phyloP scores from a whole-genome alignment of 805 yeast species.

The Candida michaelii region DNA sequence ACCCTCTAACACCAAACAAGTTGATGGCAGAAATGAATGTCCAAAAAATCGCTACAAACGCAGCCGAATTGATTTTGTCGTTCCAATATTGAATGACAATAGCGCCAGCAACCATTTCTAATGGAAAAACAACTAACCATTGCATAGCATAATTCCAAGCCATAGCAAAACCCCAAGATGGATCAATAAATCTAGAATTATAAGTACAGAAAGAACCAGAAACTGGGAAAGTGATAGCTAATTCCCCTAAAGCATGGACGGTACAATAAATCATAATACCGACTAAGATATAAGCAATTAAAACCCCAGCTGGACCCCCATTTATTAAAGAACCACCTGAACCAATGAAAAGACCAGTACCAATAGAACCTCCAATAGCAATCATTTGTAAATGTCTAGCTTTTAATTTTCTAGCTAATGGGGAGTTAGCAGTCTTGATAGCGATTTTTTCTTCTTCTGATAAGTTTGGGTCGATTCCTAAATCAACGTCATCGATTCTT shows the following conservation, averaged over 20 bases:
- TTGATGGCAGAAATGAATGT: conserved; percentile 44
- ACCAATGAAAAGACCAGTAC: conserved; percentile 84
- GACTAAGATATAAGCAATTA: conserved; percentile 56
- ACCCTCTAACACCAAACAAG: conserved; percentile 55
- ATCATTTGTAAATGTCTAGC: conserved; percentile 70
- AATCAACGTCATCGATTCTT: conserved; percentile 31
- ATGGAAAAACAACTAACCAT: conserved; percentile 57
- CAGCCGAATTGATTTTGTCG: conserved; percentile 51
- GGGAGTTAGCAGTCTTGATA: conserved; percentile 47
- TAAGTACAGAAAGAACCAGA: conserved; percentile 68
- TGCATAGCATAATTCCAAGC: conserved; percentile 55
- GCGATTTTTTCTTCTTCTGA: conserved; percentile 32
- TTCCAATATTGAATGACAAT: conserved; percentile 60
- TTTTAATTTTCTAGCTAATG: conserved; percentile 52
- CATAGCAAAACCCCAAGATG: conserved; percentile 64
- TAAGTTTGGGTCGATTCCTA: conserved; percentile 41
- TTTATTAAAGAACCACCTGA: conserved; percentile 60
- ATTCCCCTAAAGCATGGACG: conserved; percentile 55
- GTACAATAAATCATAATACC: conserved; percentile 61
- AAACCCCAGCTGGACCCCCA: conserved; percentile 76
- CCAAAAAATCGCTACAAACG: conserved; percentile 60
- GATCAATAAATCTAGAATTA: conserved; percentile 58
- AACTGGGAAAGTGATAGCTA: conserved; percentile 65
- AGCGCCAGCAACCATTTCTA: conserved; percentile 60
- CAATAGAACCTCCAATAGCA: conserved; percentile 79